Base-by-base conservation (phyloP, 2,329 filamentous ascomycete species). In the Paracorniculantispora psalliotae region DNA sequence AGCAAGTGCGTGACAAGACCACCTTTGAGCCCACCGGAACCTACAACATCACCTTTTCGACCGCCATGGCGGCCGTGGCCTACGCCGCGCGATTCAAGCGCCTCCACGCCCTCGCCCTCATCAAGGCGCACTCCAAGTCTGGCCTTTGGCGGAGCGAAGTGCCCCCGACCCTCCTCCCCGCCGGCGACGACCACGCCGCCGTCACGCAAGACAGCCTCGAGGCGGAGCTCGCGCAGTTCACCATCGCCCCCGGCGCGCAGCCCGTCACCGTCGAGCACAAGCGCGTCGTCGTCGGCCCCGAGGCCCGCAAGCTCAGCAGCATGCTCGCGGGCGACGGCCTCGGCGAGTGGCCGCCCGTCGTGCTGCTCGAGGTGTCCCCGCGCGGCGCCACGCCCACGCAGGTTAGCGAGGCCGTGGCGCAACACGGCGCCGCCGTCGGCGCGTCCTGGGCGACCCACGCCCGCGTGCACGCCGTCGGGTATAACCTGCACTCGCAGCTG, bases 11-110 rank as follows among this genome's bases (percentile, higher is more conserved):
- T 62, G 79, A 90, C 67, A 78, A 81, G 4, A 69, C 77, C 59
- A 90, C 86, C 10, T 79, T 90, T 52, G 82, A 84, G 59, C 82
- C 85, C 4, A 71, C 82, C 1, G 85, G 84, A 60, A 80, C 80
- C 65, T 92, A 92, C 74, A 86, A 83, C 71, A 74, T 93, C 58
- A 77, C 90, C 57, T 93, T 92, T 76, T 77, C 81, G 61, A 81
- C 77, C 23, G 67, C 75, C 19, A 73, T 77, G n/a, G 81, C 85
- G 13, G 88, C 89, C 0, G 69, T 75, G 8, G 77, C 81, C 43
- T 92, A 90, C 71, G 79, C 82, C 57, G 67, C 68, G 59, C 69
- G 70, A 54, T 61, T 75, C 59, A 61, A 68, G 21, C 72, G 70
- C 41, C 66, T 75, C 15, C 67, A 73, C 52, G 63, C 64, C 23